These are phyloP conservation scores for Colletotrichum cordylinicola DNA, from an alignment of 2,329 filamentous ascomycete genomes.

Conservation along the genomic window DNA sequence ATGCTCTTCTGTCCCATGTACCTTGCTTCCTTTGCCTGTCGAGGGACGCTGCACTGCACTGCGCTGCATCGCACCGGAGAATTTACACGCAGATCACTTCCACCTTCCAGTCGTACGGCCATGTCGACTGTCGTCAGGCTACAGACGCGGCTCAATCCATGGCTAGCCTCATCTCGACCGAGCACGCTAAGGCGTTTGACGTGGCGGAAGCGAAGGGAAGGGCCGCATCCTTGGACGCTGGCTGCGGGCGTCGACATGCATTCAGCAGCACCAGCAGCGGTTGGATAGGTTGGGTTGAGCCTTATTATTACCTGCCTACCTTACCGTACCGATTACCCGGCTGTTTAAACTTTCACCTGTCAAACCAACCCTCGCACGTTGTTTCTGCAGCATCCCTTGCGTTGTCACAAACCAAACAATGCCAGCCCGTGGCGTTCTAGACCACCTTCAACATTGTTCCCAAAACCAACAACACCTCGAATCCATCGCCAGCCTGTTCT, in stretches of 20 bases:
- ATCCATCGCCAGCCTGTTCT: not conserved
- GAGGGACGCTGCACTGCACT: not conserved
- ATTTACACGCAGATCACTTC: not conserved
- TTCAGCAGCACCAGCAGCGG: not conserved
- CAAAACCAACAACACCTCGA: not conserved
- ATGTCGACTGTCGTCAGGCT: not conserved
- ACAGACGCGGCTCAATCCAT: not conserved
- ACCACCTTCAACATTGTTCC: not conserved
- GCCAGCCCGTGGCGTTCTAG: not conserved
- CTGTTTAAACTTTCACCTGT: not conserved
- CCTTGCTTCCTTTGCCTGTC: not conserved
- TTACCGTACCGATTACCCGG: not conserved
- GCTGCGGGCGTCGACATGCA: constrained; percentile 5
- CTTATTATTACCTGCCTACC: not conserved
- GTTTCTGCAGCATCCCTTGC: not conserved
- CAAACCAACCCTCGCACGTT: not conserved
- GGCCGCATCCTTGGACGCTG: not conserved
- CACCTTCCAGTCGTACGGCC: not conserved
- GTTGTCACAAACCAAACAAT: not conserved
- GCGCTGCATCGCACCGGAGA: not conserved
- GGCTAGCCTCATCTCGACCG: not conserved
- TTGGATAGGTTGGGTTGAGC: not conserved
- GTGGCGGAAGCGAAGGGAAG: not conserved
- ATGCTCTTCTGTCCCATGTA: not conserved
- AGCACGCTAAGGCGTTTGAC: not conserved